Evolutionary conservation across 441 rosid species (phyloP).

Genomic region (Erysimum cheiri): DNA sequence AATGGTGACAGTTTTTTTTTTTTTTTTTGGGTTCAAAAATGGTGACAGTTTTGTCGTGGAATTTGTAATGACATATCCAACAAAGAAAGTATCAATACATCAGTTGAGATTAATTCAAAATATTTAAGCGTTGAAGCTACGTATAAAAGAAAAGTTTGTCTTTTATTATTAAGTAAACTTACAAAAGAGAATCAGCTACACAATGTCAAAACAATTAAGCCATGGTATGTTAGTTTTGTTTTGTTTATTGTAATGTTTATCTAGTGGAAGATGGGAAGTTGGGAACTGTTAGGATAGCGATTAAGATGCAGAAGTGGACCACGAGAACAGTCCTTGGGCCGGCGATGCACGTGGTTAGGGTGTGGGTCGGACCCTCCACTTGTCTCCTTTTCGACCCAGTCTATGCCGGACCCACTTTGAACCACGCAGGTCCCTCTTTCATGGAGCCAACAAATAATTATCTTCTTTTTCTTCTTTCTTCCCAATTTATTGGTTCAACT

Average conservation of each 20-base stretch:
- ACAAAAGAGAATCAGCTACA: neutral
- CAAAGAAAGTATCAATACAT: neutral
- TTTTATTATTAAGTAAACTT: neutral
- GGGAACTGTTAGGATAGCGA: constrained; percentile 42
- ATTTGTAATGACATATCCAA: constrained; percentile 8
- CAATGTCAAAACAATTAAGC: neutral
- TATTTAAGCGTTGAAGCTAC: neutral
- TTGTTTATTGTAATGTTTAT: constrained; percentile 3
- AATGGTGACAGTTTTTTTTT: no score
- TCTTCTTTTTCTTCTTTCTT: neutral
- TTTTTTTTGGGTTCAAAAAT: neutral
- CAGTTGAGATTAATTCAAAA: neutral
- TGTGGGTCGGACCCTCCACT: constrained; percentile 51
- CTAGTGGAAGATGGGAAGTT: constrained; percentile 37
- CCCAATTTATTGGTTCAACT: constrained; percentile 39
- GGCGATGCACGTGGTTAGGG: constrained; percentile 57
- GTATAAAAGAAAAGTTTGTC: neutral
- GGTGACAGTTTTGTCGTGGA: constrained; percentile 1
- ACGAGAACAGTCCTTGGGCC: constrained; percentile 50
- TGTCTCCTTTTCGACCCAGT: constrained; percentile 39
- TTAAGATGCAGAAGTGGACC: constrained; percentile 48
- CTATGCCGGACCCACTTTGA: constrained; percentile 40
- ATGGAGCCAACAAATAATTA: constrained; percentile 21
- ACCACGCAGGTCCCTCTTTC: constrained; percentile 37
- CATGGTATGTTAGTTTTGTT: constrained; percentile 14